These are phyloP conservation scores for Aspergillus sp. DNA, from an alignment of 2,329 filamentous ascomycete genomes.

Conservation along the genomic window DNA sequence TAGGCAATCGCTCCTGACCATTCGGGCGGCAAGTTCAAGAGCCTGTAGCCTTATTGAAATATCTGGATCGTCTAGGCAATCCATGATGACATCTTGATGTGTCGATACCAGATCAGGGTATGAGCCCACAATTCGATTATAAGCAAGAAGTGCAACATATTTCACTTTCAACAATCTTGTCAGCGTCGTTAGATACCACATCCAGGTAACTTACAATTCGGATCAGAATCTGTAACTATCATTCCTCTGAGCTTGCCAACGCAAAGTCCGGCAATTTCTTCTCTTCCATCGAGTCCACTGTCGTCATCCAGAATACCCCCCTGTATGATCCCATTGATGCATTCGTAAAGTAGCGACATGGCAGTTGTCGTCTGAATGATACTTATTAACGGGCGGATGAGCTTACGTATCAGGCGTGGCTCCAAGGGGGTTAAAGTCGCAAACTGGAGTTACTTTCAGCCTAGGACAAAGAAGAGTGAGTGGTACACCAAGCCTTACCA, in stretches of 20 bases:
- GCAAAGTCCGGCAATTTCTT: constrained; percentile 89
- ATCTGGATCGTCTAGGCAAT: constrained; percentile 93
- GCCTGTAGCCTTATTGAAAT: constrained; percentile 94
- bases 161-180: constrained; percentile 63
- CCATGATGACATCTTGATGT: constrained; percentile 93
- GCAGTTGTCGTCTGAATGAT: constrained; percentile 93
- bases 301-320: constrained; percentile 86
- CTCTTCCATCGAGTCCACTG: constrained; percentile 75
- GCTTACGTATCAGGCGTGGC: constrained; percentile 84
- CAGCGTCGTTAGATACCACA: not conserved
- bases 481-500: constrained; percentile 55
- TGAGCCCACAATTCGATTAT: constrained; percentile 89
- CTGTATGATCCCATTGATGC: constrained; percentile 97
- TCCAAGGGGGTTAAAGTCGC: constrained; percentile 91
- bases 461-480: constrained; percentile 6
- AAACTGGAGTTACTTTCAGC: constrained; percentile 60
- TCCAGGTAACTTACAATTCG: constrained; percentile 68
- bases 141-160: constrained; percentile 92
- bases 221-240: constrained; percentile 89
- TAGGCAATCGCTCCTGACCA: constrained; percentile 87
- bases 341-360: constrained; percentile 98
- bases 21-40: constrained; percentile 84
- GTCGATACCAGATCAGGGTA: constrained; percentile 85
- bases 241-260: constrained; percentile 91
- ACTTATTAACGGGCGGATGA: constrained; percentile 84